Conservation (phyloP, 768 basidiomycete genomes). For the Boletus pseudopeckii region DNA sequence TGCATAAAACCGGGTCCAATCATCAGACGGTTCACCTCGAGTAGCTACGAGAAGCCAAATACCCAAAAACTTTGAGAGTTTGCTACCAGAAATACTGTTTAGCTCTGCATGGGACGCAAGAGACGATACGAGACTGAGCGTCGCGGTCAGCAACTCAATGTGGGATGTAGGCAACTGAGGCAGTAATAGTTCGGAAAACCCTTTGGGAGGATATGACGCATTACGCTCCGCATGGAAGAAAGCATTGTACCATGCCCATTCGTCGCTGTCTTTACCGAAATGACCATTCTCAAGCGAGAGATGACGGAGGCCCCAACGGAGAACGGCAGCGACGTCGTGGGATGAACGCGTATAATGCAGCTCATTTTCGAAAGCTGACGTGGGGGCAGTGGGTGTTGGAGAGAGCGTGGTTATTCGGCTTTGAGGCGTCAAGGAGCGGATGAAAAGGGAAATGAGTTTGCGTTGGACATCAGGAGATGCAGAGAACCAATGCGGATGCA, state of each 20-base stretch:
- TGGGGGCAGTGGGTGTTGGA: slow-evolving; percentile 44
- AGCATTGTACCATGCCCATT: slow-evolving; percentile 65
- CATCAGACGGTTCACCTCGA: slow-evolving; percentile 47
- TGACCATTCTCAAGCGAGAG: slow-evolving; percentile 54
- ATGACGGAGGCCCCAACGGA: slow-evolving; percentile 80
- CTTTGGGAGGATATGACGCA: slow-evolving; percentile 56
- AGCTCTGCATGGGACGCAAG: slow-evolving; percentile 69
- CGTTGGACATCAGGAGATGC: slow-evolving; percentile 68
- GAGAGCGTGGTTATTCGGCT: slow-evolving; percentile 47
- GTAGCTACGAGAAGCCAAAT: slow-evolving; percentile 63
- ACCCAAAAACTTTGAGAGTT: slow-evolving; percentile 68
- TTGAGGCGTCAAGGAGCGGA: slow-evolving; percentile 56
- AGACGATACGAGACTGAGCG: slow-evolving; percentile 62
- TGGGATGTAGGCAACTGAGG: slow-evolving; percentile 61
- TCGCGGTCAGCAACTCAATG: slow-evolving; percentile 51
- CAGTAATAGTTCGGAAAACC: slow-evolving; percentile 58
- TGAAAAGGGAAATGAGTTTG: slow-evolving; percentile 63
- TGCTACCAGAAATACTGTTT: slow-evolving; percentile 76
- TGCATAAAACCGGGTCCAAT: slow-evolving; percentile 64
- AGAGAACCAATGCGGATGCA: slow-evolving; percentile 84
- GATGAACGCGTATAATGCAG: slow-evolving; percentile 62
- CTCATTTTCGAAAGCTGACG: slow-evolving; percentile 60
- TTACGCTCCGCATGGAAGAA: slow-evolving; percentile 61
- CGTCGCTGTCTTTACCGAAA: slow-evolving; percentile 53
- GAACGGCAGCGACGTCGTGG: slow-evolving; percentile 75